A percentile compares a stretch with the other conserved stretches of the same genome.
Conservation (phyloP, 148 eudicot species). For the Persicaria maculosa region DNA sequence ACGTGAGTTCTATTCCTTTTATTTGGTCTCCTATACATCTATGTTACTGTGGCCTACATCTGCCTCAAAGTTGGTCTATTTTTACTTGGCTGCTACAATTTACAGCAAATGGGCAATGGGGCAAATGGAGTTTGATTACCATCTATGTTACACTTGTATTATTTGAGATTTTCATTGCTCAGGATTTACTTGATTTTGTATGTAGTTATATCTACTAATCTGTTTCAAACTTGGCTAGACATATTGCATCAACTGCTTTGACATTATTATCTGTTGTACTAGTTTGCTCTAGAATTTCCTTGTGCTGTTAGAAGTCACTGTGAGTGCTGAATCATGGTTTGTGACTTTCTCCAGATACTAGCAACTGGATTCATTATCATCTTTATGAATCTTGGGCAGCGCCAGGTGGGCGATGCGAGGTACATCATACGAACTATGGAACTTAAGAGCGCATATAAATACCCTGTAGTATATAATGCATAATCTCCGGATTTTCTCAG, state of each 20-base stretch:
- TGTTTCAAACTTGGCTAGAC: no score
- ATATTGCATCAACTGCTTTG: not conserved
- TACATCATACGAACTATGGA: conserved; percentile 20
- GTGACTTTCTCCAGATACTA: conserved; percentile 50
- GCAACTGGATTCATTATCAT: conserved; percentile 91
- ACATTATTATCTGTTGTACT: not conserved
- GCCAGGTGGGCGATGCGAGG: conserved; percentile 89
- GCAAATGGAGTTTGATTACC: no score
- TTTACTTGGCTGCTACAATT: not conserved
- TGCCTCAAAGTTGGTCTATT: not conserved
- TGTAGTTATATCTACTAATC: no score
- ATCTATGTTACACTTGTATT: no score
- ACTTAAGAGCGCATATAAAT: not conserved
- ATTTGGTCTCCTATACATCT: not conserved
- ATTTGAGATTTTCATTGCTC: no score
- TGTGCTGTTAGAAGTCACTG: not conserved
- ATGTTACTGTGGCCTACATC: not conserved
- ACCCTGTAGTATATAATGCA: not conserved
- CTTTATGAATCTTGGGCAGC: conserved; percentile 79
- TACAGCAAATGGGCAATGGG: no score
- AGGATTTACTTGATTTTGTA: no score
- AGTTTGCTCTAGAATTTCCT: not conserved
- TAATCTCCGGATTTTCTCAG: not conserved
- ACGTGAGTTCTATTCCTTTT: conserved; percentile 46
- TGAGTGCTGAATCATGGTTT: not conserved